Base-by-base conservation (phyloP, 75 land plant species). In the Cupressus sempervirens region DNA sequence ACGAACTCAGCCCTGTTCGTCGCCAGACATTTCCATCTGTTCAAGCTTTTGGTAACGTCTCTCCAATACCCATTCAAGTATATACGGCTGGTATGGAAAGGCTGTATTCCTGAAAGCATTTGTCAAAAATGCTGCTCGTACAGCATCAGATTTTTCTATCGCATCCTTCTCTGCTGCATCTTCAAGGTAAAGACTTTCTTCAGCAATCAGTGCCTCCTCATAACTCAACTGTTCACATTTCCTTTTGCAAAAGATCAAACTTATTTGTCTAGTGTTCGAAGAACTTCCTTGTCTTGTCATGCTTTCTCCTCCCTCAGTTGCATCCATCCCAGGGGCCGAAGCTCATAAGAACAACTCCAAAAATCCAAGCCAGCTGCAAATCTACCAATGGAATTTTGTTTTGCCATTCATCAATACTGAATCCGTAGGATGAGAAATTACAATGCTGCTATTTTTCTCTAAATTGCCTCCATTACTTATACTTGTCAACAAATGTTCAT, bases 71-170 rank as follows among this genome's bases (percentile, higher is more conserved):
- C n/a, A n/a, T n/a, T n/a, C n/a, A n/a, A n/a, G n/a, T n/a, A n/a
- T n/a, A n/a, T n/a, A n/a, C n/a, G n/a, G n/a, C n/a, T n/a, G n/a
- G n/a, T n/a, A n/a, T n/a, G n/a, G n/a, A n/a, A n/a, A n/a, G n/a
- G n/a, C n/a, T n/a, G n/a, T n/a, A n/a, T n/a, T n/a, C n/a, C n/a
- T n/a, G n/a, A n/a, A n/a, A n/a, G n/a, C n/a, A n/a, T 96, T 96
- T 76, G 98, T 96, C 62, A 96, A 85, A 86, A 96, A 92, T 18
- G 96, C 96, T 84, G 93, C 93, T 84, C 93, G 85, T 29, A 92
- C 96, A 73, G 98, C 98, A 92, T 94, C 98, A 82, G 96, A 96
- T 80, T 91, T 96, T 81, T 93, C 91, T 67, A 90, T 89, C 43
- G 96, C 96, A 90, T 94, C 94, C 85, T 94, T 96, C 43, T 94